A percentile compares a stretch with the other conserved stretches of the same genome.
Conservation (phyloP, 805 yeast species). For the Tetrapisispora iriomotensis region DNA sequence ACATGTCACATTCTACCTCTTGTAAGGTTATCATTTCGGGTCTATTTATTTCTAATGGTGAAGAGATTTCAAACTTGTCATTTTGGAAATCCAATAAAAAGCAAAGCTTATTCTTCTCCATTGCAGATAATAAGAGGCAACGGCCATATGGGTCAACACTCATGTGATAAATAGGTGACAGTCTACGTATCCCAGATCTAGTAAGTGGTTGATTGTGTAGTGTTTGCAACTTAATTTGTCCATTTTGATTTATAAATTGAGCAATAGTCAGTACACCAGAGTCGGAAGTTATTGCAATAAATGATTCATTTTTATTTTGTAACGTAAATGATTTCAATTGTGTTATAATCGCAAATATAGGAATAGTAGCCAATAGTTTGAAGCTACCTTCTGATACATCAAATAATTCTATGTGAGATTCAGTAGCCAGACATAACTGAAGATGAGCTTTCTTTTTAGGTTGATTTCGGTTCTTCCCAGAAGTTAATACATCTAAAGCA, state of each 20-base stretch:
- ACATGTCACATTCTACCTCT: slow-evolving; percentile 58
- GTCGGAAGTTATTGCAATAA: slow-evolving; percentile 63
- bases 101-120: slow-evolving; percentile 66
- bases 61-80: slow-evolving; percentile 43
- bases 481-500: not conserved
- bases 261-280: slow-evolving; percentile 56
- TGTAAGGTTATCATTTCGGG: slow-evolving; percentile 42
- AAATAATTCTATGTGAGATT: slow-evolving; percentile 22
- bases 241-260: slow-evolving; percentile 12
- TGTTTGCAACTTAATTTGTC: slow-evolving; percentile 36
- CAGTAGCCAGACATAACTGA: slow-evolving; percentile 28
- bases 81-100: slow-evolving; percentile 49
- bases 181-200: slow-evolving; percentile 65
- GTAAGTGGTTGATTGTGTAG: slow-evolving; percentile 54
- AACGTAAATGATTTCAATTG: slow-evolving; percentile 41
- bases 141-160: slow-evolving; percentile 64
- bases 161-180: slow-evolving; percentile 65
- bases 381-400: slow-evolving; percentile 51
- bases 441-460: slow-evolving; percentile 7
- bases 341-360: slow-evolving; percentile 51
- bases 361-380: slow-evolving; percentile 32
- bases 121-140: slow-evolving; percentile 57
- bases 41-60: slow-evolving; percentile 64
- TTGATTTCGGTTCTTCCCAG: not conserved
- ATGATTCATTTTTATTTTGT: slow-evolving; percentile 46